These are phyloP conservation scores for Pleurotus citrinopileatus DNA, from an alignment of 768 basidiomycete genomes.

Conservation along the genomic window DNA sequence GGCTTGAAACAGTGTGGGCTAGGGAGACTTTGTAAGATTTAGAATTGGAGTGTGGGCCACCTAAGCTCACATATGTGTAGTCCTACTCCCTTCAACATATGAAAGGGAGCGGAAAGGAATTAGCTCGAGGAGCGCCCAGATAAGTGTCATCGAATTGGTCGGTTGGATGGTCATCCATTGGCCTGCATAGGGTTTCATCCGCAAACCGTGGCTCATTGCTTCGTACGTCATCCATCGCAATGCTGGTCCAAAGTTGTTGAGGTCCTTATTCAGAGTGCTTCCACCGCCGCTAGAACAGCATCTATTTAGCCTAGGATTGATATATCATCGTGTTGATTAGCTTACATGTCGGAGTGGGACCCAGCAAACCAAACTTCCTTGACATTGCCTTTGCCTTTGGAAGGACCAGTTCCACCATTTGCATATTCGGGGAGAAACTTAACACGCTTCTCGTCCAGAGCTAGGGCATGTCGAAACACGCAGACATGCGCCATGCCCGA, in stretches of 20 bases:
- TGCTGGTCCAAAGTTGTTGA: constrained; percentile 18
- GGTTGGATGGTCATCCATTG: no score
- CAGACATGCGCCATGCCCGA: constrained; percentile 29
- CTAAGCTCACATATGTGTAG: no score
- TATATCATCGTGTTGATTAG: background rate
- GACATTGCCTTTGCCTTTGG: constrained; percentile 6
- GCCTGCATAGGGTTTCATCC: background rate
- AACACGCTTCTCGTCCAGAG: constrained; percentile 44
- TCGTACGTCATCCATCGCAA: constrained; percentile 17
- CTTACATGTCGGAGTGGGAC: constrained; percentile 30
- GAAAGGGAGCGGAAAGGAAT: no score
- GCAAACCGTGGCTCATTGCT: constrained; percentile 13
- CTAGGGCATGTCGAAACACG: constrained; percentile 43
- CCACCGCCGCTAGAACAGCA: constrained; percentile 16
- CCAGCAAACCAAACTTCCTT: constrained; percentile 32
- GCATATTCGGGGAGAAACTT: constrained; percentile 45
- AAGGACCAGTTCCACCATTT: background rate
- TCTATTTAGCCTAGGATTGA: background rate
- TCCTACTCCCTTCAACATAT: no score
- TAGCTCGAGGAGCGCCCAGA: no score
- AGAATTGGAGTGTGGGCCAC: no score
- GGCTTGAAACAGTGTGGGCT: no score
- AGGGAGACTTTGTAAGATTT: no score
- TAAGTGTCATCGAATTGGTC: no score
- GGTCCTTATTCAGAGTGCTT: constrained; percentile 13